phyloP scores from a whole-genome alignment of 2,329 filamentous ascomycete genomes.

The Ophiocordyceps camponoti-rufipedis region DNA sequence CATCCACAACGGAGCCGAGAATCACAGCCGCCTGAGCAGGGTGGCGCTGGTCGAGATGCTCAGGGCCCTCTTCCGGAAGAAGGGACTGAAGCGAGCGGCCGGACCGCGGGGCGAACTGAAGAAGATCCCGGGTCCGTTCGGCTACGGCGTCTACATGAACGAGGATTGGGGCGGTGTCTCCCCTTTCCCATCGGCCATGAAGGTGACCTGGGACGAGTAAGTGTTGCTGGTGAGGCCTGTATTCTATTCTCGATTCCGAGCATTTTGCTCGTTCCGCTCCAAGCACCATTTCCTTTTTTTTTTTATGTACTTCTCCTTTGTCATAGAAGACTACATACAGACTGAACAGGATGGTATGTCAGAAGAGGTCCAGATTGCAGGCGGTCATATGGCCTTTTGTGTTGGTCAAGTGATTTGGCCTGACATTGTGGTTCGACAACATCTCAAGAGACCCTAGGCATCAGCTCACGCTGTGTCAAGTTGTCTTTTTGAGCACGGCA shows the following conservation, averaged over 20 bases:
- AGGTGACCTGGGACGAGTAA: constrained; percentile 27
- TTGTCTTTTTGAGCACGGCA: no score
- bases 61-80: constrained; percentile 41
- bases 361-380: no score
- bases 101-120: constrained; percentile 51
- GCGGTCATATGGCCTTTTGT: no score
- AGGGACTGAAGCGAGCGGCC: constrained; percentile 39
- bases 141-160: constrained; percentile 42
- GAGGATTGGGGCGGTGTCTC: constrained; percentile 40
- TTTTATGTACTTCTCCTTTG: no score
- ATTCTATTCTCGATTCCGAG: background rate
- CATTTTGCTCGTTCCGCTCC: no score
- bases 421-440: no score
- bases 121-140: constrained; percentile 37
- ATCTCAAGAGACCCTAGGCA: no score
- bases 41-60: constrained; percentile 50
- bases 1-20: constrained; percentile 43
- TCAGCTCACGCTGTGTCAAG: no score
- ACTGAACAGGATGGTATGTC: no score
- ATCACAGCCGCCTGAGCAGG: constrained; percentile 41
- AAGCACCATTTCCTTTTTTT: no score
- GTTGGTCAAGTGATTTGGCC: no score
- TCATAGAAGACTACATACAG: no score
- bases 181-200: constrained; percentile 33
- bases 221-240: background rate